Percentiles rank a stretch among this genome's conserved stretches.
Evolutionary conservation across 192 early-diverging fungal species (phyloP).

Genomic region (Chytriomyces sp.): DNA sequence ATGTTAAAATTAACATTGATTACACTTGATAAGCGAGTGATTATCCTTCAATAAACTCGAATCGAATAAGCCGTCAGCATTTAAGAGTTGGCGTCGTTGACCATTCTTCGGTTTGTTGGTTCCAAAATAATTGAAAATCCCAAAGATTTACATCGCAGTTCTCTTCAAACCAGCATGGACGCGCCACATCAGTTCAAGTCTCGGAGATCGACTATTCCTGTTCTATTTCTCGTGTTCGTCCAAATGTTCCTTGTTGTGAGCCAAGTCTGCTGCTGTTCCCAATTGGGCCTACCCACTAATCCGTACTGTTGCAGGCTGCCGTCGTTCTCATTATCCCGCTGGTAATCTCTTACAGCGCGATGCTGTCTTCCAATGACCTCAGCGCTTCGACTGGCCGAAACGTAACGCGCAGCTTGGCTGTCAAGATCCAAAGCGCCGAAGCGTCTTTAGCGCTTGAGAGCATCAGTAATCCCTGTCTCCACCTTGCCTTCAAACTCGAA

Average conservation of each 20-base stretch:
- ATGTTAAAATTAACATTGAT: conserved; percentile 92
- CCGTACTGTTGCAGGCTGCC: background rate
- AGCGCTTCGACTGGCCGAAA: background rate
- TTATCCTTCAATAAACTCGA: no score
- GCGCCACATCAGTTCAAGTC: background rate
- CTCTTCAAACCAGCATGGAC: no score
- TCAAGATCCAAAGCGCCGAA: background rate
- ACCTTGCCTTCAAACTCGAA: no score
- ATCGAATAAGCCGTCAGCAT: no score
- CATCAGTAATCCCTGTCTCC: background rate
- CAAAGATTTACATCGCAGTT: no score
- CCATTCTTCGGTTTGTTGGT: no score
- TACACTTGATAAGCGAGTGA: conserved; percentile 49
- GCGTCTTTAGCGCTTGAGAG: background rate
- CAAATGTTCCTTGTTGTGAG: conserved; percentile 5
- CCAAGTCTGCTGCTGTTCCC: background rate
- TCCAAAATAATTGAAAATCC: no score
- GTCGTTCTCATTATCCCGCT: background rate
- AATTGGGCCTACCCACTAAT: background rate
- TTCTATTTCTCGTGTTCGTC: conserved; percentile 2
- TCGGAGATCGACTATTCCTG: background rate
- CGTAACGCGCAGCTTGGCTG: background rate
- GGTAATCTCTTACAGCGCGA: background rate
- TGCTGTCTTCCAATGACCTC: conserved; percentile 4
- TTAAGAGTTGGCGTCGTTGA: no score